phyloP scores from a whole-genome alignment of 2,329 filamentous ascomycete species.

The Venturiaceae sp. region DNA sequence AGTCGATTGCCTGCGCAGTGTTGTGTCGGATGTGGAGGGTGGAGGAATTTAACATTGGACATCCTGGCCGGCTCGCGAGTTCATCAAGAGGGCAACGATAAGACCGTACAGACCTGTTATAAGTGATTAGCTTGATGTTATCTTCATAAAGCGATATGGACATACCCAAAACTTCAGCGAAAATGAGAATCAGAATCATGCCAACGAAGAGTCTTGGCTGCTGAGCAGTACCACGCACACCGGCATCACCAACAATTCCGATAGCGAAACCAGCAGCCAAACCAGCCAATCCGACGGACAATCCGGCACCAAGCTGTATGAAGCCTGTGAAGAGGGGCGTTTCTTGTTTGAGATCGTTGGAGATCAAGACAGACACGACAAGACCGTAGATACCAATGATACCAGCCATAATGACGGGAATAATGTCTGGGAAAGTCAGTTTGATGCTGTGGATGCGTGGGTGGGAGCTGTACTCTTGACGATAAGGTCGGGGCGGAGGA shows the following conservation, averaged over 20 bases:
- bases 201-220: constrained; percentile 84
- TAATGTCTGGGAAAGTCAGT: constrained; percentile 63
- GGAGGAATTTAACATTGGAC: constrained; percentile 4
- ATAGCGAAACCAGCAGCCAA: constrained; percentile 79
- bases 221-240: constrained; percentile 78
- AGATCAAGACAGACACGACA: constrained; percentile 44
- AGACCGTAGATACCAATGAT: constrained; percentile 91
- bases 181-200: constrained; percentile 99
- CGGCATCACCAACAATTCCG: constrained; percentile 61
- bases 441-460: constrained; percentile 5
- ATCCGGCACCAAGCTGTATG: constrained; percentile 43
- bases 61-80: constrained; percentile 58
- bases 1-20: neutral
- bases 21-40: neutral
- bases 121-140: constrained; percentile 13
- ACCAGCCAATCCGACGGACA: constrained; percentile 66
- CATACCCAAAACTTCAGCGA: constrained; percentile 94
- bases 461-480: constrained; percentile 80
- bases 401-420: constrained; percentile 99
- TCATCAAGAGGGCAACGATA: constrained; percentile 98
- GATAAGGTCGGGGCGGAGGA: constrained; percentile 93
- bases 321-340: constrained; percentile 40
- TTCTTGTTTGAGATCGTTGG: constrained; percentile 39
- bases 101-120: constrained; percentile 86
- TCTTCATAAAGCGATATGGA: constrained; percentile 15